A percentile compares a stretch with the other conserved stretches of the same genome.
Conservation (phyloP, 2,329 filamentous ascomycete genomes). For the Ophiostoma angusticollis region DNA sequence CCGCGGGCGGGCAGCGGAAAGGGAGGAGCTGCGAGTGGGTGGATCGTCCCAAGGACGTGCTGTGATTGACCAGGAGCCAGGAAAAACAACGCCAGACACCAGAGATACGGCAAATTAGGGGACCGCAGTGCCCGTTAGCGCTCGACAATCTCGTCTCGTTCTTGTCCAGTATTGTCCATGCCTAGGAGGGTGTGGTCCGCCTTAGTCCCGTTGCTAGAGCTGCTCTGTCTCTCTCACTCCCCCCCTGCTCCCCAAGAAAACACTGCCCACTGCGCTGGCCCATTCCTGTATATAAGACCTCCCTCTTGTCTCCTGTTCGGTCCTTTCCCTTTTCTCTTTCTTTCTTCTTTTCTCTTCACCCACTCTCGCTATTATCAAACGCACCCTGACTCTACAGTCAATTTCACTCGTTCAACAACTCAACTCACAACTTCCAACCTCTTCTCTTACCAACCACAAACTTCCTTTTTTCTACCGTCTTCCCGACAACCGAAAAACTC, state of each 20-base stretch:
- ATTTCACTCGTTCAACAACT: slow-evolving; percentile 40
- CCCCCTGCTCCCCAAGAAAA: slow-evolving; percentile 2
- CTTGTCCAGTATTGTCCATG: too few relatives aligned
- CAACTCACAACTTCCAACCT: slow-evolving; percentile 14
- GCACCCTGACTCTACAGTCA: slow-evolving; percentile 43
- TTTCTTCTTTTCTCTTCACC: slow-evolving; percentile 31
- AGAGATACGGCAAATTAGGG: slow-evolving; percentile 11
- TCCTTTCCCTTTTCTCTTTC: slow-evolving; percentile 23
- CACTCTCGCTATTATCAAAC: slow-evolving; percentile 33
- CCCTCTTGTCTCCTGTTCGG: slow-evolving; percentile 12
- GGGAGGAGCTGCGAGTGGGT: too few relatives aligned
- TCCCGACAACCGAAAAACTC: slow-evolving; percentile 27
- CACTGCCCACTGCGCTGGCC: background rate
- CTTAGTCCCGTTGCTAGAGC: background rate
- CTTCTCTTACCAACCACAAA: slow-evolving; percentile 10
- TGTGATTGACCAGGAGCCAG: slow-evolving; percentile 9
- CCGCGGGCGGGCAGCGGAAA: slow-evolving; percentile 4
- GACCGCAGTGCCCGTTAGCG: slow-evolving; percentile 9
- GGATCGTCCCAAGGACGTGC: too few relatives aligned
- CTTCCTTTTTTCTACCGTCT: slow-evolving; percentile 20
- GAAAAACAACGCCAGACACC: slow-evolving; percentile 1
- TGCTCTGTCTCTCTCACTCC: background rate
- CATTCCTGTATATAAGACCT: slow-evolving; percentile 15
- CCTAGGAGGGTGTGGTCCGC: too few relatives aligned
- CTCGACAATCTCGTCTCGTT: slow-evolving; percentile 12